phyloP scores from a whole-genome alignment of 2,329 filamentous ascomycete species.

The Ophiostoma tasmaniense region DNA sequence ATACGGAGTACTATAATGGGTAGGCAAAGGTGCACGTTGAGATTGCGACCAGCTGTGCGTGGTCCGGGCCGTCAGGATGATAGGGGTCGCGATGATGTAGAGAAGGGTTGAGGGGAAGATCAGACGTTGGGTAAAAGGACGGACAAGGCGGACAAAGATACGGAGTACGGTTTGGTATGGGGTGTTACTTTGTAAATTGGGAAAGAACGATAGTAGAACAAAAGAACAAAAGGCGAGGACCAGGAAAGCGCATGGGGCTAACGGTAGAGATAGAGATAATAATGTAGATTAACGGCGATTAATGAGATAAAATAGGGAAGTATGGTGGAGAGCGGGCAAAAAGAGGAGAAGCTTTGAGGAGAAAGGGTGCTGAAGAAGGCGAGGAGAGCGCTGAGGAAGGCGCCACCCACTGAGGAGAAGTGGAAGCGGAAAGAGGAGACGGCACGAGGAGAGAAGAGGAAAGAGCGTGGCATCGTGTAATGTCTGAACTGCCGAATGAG shows the following conservation, averaged over 20 bases:
- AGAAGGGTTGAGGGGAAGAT: not conserved
- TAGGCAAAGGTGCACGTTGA: not conserved
- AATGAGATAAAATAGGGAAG: not conserved
- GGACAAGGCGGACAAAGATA: not conserved
- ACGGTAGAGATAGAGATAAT: not conserved
- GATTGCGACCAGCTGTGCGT: not conserved
- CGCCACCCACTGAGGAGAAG: not conserved
- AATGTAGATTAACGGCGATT: not conserved
- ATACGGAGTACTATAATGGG: not conserved
- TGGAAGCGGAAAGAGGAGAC: not conserved
- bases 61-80: not conserved
- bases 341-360: not conserved
- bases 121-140: not conserved
- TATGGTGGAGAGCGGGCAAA: not conserved
- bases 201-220: not conserved
- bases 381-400: not conserved
- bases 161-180: not conserved
- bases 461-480: not conserved
- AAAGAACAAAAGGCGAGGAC: not conserved
- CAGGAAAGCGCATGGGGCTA: not conserved
- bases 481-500: not conserved
- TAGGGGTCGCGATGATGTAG: not conserved
- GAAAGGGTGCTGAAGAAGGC: not conserved
- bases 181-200: not conserved
- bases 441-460: not conserved